A percentile compares a stretch with the other conserved stretches of the same genome.
Evolutionary conservation across 306 rosid species (phyloP).

Genomic region (Notholithocarpus densiflorus): DNA sequence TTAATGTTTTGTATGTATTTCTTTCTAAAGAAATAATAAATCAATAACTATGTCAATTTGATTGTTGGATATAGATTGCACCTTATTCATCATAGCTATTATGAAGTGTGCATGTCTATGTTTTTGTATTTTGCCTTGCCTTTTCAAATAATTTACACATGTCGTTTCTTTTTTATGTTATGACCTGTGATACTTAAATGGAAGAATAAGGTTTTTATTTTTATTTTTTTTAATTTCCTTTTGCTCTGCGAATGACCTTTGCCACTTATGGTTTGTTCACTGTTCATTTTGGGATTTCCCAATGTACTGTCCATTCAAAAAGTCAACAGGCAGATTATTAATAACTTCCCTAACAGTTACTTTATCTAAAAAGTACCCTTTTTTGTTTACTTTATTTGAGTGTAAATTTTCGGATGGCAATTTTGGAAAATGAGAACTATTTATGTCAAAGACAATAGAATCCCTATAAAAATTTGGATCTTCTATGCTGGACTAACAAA

Average conservation of each 20-base stretch:
- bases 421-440: no score
- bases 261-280: no score
- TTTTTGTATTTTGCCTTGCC: background rate
- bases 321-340: no score
- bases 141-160: background rate
- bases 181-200: background rate
- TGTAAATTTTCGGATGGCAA: no score
- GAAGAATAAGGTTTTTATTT: background rate
- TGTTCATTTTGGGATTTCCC: no score
- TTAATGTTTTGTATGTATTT: background rate
- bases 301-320: no score
- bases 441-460: no score
- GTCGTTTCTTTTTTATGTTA: background rate
- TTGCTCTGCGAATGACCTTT: background rate
- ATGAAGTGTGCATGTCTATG: background rate
- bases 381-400: no score
- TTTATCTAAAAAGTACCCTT: no score
- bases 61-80: background rate
- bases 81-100: background rate
- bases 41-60: background rate
- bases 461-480: no score
- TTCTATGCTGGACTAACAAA: no score
- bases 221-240: background rate
- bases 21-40: background rate
- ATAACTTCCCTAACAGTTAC: no score